Percentiles rank a stretch among this genome's conserved stretches.
Conservation (phyloP, 2,329 filamentous ascomycete species). For the Periglandula ipomoeae region DNA sequence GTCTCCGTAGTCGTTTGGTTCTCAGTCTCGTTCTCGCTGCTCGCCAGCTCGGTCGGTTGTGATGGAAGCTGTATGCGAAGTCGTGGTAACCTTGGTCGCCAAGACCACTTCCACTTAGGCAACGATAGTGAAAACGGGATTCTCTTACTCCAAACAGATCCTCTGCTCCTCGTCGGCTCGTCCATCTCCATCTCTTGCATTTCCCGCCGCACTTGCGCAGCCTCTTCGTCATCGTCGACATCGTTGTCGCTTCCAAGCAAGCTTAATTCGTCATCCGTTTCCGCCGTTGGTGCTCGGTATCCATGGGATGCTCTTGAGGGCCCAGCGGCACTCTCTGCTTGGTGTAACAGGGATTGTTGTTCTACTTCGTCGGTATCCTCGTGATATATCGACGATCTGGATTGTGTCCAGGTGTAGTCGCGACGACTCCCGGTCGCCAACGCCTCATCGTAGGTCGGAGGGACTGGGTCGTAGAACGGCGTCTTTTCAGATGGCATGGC, state of each 20-base stretch:
- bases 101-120: conserved; percentile 45
- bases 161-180: conserved; percentile 45
- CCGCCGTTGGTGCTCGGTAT: conserved; percentile 75
- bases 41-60: conserved; percentile 17
- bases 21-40: conserved; percentile 9
- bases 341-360: conserved; percentile 63
- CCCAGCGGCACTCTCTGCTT: conserved; percentile 32
- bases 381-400: conserved; percentile 34
- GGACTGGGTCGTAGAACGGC: conserved; percentile 34
- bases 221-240: conserved; percentile 38
- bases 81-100: conserved; percentile 44
- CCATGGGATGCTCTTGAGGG: conserved; percentile 38
- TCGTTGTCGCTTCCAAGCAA: conserved; percentile 40
- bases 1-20: conserved; percentile 13
- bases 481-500: conserved; percentile 30
- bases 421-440: conserved; percentile 27
- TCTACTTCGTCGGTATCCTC: conserved; percentile 64
- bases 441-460: conserved; percentile 34
- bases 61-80: conserved; percentile 40
- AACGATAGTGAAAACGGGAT: conserved; percentile 44
- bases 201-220: conserved; percentile 63
- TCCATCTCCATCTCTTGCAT: conserved; percentile 85
- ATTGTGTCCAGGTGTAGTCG: conserved; percentile 20
- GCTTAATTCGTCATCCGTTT: conserved; percentile 60
- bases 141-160: conserved; percentile 44